Evolutionary conservation across 345 rosid genomes (phyloP).

Genomic region (Ailanthus altissimus): DNA sequence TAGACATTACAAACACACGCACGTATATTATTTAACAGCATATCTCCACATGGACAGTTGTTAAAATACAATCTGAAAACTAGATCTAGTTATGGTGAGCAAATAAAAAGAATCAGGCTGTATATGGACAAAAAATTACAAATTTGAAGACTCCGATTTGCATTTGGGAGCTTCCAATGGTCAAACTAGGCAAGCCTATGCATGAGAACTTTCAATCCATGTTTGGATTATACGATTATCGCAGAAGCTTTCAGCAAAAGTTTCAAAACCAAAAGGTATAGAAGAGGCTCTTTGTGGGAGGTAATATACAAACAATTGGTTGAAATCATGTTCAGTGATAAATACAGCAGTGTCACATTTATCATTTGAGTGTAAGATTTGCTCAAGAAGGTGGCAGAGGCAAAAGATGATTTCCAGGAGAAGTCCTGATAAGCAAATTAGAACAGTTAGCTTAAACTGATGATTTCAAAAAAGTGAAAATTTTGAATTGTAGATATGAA

Average conservation of each 20-base stretch:
- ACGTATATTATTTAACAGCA: not conserved
- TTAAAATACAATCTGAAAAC: slow-evolving; percentile 14
- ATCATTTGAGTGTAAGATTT: not conserved
- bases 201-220: not conserved
- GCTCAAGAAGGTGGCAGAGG: slow-evolving; percentile 40
- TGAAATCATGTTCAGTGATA: not conserved
- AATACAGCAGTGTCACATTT: not conserved
- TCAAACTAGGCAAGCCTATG: slow-evolving; percentile 1
- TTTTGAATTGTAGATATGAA: slow-evolving; percentile 10
- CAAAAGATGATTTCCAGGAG: slow-evolving; percentile 44
- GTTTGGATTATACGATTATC: not conserved
- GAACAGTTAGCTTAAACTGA: slow-evolving; percentile 24
- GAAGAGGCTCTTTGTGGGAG: not conserved
- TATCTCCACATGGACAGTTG: not conserved
- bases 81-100: not conserved
- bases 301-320: slow-evolving; percentile 6
- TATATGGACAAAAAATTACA: slow-evolving; percentile 25
- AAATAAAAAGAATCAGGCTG: slow-evolving; percentile 30
- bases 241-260: slow-evolving; percentile 25
- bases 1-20: not conserved
- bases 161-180: slow-evolving; percentile 4
- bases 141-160: slow-evolving; percentile 17
- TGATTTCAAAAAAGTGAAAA: not conserved
- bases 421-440: slow-evolving; percentile 35
- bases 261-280: slow-evolving; percentile 3